Evolutionary conservation across 768 basidiomycete genomes (phyloP).

Genomic region (Lactarius indigo): DNA sequence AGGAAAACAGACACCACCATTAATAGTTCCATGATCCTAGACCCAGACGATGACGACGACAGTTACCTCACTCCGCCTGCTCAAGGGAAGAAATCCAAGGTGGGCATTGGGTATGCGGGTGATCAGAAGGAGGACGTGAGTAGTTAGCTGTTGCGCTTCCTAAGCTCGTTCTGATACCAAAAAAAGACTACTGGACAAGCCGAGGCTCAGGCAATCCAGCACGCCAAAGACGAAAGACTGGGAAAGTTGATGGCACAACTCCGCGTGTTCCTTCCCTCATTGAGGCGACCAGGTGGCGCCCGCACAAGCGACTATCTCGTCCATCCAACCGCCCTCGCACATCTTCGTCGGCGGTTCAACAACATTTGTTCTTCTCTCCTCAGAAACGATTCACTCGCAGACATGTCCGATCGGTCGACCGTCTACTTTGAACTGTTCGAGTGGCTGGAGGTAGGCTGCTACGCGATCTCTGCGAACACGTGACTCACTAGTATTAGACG

Average conservation of each 20-base stretch:
- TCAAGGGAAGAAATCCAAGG: constrained; percentile 63
- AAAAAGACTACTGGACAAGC: constrained; percentile 72
- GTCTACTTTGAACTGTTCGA: constrained; percentile 88
- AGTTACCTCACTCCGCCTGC: constrained; percentile 40
- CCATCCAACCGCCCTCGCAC: constrained; percentile 89
- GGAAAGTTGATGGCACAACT: constrained; percentile 64
- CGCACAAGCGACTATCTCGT: constrained; percentile 86
- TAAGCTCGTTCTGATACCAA: constrained; percentile 5
- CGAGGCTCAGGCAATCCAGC: constrained; percentile 73
- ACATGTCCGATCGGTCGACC: constrained; percentile 85
- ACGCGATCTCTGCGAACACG: background rate
- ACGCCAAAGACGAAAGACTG: constrained; percentile 68
- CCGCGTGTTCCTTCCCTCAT: constrained; percentile 79
- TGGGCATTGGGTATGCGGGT: constrained; percentile 87
- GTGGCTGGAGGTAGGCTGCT: constrained; percentile 75
- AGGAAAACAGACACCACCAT: constrained; percentile 42
- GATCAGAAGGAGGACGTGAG: constrained; percentile 81
- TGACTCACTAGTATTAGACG: constrained; percentile 49
- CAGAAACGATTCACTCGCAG: constrained; percentile 87
- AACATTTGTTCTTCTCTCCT: constrained; percentile 81
- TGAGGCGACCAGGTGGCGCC: constrained; percentile 71
- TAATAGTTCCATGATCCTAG: constrained; percentile 29
- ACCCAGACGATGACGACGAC: constrained; percentile 54
- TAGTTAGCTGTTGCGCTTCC: constrained; percentile 18
- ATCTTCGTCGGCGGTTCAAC: constrained; percentile 88